These are phyloP conservation scores for Coniochaeta pulveracea DNA, from an alignment of 2,329 filamentous ascomycete genomes.

Conservation along the genomic window DNA sequence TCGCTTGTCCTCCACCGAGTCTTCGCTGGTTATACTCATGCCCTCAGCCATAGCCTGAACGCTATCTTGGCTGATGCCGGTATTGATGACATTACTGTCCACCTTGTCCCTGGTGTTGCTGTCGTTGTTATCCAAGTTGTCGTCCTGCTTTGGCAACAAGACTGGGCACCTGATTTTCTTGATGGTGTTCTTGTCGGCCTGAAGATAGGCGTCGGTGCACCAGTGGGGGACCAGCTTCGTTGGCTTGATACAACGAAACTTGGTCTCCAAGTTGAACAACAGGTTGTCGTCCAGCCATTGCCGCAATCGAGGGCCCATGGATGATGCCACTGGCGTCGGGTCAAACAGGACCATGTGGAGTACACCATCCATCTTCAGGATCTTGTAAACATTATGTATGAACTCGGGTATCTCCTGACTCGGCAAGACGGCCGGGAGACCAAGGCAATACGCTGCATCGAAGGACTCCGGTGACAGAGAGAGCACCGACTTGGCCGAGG, in stretches of 20 bases:
- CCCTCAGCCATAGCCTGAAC: not conserved
- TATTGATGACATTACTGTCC: too few species aligned
- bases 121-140: conserved; percentile 5
- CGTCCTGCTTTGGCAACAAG: not conserved
- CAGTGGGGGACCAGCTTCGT: conserved; percentile 46
- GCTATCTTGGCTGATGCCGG: conserved; percentile 2
- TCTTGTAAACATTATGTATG: conserved; percentile 43
- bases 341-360: conserved; percentile 53
- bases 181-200: conserved; percentile 16
- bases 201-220: conserved; percentile 43
- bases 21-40: conserved; percentile 2
- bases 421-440: conserved; percentile 44
- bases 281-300: conserved; percentile 53
- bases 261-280: conserved; percentile 43
- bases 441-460: conserved; percentile 37
- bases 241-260: conserved; percentile 49
- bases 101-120: conserved; percentile 12
- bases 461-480: conserved; percentile 31
- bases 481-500: conserved; percentile 21
- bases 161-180: conserved; percentile 9
- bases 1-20: conserved; percentile 16
- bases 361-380: conserved; percentile 41
- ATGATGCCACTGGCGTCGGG: conserved; percentile 42
- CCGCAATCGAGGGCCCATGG: conserved; percentile 44
- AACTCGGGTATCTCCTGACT: conserved; percentile 44